These are phyloP conservation scores for Epichloe uncinata DNA, from an alignment of 2,329 filamentous ascomycete species.

Conservation along the genomic window DNA sequence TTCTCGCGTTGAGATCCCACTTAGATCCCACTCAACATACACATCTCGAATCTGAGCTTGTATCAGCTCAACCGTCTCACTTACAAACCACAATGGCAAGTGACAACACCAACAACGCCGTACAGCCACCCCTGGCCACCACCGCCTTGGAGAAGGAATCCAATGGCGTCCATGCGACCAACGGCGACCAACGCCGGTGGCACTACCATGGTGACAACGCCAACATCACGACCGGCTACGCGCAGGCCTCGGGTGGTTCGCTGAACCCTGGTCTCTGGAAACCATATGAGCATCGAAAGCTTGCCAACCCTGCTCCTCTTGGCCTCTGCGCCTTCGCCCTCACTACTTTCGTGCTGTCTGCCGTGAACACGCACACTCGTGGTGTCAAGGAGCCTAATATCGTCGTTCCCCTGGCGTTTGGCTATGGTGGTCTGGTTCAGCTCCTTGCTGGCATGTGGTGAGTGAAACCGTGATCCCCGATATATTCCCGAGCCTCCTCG, in stretches of 20 bases:
- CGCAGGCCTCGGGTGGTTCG: constrained; percentile 39
- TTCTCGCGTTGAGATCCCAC: too few relatives aligned
- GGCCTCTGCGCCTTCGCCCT: constrained; percentile 69
- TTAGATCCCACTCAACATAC: not conserved
- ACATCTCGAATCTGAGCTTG: not conserved
- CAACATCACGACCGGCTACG: constrained; percentile 10
- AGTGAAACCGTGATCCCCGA: constrained; percentile 17
- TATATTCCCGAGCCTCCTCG: not conserved
- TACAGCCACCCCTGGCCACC: not conserved
- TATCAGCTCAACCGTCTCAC: not conserved
- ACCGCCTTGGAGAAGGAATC: constrained; percentile 9
- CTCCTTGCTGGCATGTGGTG: constrained; percentile 79
- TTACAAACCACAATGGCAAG: constrained; percentile 4
- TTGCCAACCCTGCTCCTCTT: constrained; percentile 68
- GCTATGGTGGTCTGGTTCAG: constrained; percentile 67
- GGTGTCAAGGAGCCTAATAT: constrained; percentile 49
- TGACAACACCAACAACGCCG: constrained; percentile 5
- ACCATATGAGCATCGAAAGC: constrained; percentile 52
- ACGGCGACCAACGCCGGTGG: constrained; percentile 4
- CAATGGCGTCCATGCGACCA: constrained; percentile 3
- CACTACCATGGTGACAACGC: constrained; percentile 16
- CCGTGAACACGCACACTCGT: constrained; percentile 56
- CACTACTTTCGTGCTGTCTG: constrained; percentile 68
- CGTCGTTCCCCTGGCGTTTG: constrained; percentile 55
- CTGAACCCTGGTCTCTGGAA: constrained; percentile 59